Conservation (phyloP, 768 basidiomycete species). For the Pleurotus tuoliensis region DNA sequence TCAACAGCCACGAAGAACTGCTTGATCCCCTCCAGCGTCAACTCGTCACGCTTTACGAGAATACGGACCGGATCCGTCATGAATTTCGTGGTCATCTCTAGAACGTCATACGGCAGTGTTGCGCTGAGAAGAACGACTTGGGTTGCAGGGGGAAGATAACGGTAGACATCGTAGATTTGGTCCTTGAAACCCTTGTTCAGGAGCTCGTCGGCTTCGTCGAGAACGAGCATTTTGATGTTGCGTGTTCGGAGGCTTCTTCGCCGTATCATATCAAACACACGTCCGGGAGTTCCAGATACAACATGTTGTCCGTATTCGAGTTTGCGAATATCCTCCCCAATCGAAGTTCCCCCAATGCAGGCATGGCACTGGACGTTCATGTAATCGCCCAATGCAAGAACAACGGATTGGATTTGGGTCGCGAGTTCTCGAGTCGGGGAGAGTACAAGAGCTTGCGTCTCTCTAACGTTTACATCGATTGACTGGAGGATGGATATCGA, state of each 20-base stretch:
- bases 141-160: slow-evolving; percentile 93
- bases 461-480: slow-evolving; percentile 91
- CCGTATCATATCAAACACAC: slow-evolving; percentile 99
- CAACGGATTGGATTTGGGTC: slow-evolving; percentile 97
- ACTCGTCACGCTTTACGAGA: slow-evolving; percentile 97
- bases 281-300: slow-evolving; percentile 94
- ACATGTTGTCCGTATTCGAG: slow-evolving; percentile 97
- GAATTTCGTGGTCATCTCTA: slow-evolving; percentile 99
- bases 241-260: slow-evolving; percentile 88
- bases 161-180: slow-evolving; percentile 98
- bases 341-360: slow-evolving; percentile 95
- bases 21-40: slow-evolving; percentile 95
- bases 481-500: slow-evolving; percentile 97
- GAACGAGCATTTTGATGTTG: slow-evolving; percentile 96
- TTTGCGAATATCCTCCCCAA: slow-evolving; percentile 96
- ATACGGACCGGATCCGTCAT: slow-evolving; percentile 99
- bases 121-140: slow-evolving; percentile 97
- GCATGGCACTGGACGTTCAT: slow-evolving; percentile 99
- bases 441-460: slow-evolving; percentile 93
- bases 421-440: slow-evolving; percentile 99
- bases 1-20: slow-evolving; percentile 98
- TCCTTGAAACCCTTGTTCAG: slow-evolving; percentile 99
- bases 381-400: slow-evolving; percentile 95
- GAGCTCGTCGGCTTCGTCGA: slow-evolving; percentile 94
- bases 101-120: slow-evolving; percentile 92